Conservation (phyloP, 2,329 filamentous ascomycete genomes). For the Penicillium sp. region DNA sequence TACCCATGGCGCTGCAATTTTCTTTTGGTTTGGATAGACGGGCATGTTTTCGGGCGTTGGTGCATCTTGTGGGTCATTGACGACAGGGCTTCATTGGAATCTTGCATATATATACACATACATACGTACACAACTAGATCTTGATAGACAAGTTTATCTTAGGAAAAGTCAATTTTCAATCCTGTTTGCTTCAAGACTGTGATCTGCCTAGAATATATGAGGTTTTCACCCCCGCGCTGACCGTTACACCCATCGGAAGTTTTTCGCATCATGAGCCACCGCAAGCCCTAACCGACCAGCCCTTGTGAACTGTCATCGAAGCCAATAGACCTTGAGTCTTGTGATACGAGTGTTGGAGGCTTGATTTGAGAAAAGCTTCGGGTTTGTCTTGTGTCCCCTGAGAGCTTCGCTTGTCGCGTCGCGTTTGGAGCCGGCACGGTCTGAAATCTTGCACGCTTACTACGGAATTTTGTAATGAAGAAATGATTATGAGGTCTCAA, state of each 20-base stretch:
- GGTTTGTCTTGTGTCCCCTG: too few species aligned
- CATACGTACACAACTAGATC: constrained; percentile 2
- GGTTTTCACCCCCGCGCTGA: not conserved
- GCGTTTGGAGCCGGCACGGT: too few species aligned
- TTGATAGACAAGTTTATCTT: not conserved
- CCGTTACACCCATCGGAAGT: not conserved
- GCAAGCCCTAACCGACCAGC: too few species aligned
- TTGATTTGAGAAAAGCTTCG: too few species aligned
- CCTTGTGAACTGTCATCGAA: too few species aligned
- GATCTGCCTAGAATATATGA: not conserved
- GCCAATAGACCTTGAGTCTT: too few species aligned
- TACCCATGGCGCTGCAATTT: not conserved
- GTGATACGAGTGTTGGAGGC: too few species aligned
- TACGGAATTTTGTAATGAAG: too few species aligned
- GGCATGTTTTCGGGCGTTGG: constrained; percentile 8
- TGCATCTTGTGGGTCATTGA: not conserved
- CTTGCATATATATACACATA: constrained; percentile 7
- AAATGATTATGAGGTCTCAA: not conserved
- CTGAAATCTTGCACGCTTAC: too few species aligned
- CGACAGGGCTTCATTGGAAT: not conserved
- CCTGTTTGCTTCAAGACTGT: not conserved
- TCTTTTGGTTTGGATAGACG: not conserved
- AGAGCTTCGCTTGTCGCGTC: too few species aligned
- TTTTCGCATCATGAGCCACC: not conserved
- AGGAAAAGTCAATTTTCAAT: not conserved